Conservation (phyloP, 495 filamentous ascomycete species). For the Choiromyces venosus region DNA sequence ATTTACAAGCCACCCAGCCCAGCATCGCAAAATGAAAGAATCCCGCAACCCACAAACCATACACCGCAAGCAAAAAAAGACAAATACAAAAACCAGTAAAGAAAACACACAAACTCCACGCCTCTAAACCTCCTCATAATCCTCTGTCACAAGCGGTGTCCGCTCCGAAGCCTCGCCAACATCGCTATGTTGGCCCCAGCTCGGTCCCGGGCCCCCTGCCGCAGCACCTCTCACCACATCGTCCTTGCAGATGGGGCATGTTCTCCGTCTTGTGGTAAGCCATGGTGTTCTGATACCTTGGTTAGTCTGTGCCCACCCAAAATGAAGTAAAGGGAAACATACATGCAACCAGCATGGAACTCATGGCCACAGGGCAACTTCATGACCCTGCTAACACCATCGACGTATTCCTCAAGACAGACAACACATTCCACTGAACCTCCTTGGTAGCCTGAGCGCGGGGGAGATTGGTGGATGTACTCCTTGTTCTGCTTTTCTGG, state of each 20-base stretch:
- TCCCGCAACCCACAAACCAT: background rate
- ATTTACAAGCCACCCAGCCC: background rate
- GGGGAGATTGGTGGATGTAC: conserved; percentile 57
- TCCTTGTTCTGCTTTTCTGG: conserved; percentile 49
- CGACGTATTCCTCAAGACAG: conserved; percentile 92
- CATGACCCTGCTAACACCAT: conserved; percentile 93
- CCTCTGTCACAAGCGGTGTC: conserved; percentile 35
- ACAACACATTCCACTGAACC: conserved; percentile 94
- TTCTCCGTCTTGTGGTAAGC: conserved; percentile 88
- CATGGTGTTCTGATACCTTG: conserved; percentile 75
- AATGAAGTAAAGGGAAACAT: conserved; percentile 48
- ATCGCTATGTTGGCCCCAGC: conserved; percentile 42
- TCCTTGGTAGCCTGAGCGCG: conserved; percentile 43
- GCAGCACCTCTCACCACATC: conserved; percentile 64
- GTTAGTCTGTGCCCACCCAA: conserved; percentile 21
- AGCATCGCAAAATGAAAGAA: background rate
- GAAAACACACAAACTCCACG: background rate
- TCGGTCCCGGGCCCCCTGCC: conserved; percentile 14
- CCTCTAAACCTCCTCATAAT: conserved; percentile 19
- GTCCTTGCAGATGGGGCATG: conserved; percentile 96
- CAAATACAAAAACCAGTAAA: background rate
- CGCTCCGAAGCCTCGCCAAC: conserved; percentile 29
- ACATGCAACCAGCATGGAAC: conserved; percentile 99
- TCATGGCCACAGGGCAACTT: conserved; percentile 97
- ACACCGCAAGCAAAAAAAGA: background rate